Base-by-base conservation (phyloP, 805 yeast genomes). In the Teunomyces panamensis region DNA sequence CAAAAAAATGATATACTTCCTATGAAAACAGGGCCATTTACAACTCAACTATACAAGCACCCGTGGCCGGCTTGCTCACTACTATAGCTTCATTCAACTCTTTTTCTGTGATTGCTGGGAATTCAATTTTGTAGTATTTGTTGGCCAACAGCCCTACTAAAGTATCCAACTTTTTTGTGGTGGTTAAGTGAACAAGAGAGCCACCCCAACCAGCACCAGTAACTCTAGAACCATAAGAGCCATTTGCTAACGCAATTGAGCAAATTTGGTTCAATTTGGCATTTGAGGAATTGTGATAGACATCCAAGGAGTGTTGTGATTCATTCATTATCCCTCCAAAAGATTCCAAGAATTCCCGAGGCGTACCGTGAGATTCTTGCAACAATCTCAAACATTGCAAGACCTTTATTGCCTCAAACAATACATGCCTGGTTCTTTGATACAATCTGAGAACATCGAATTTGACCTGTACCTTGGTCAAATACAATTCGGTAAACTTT, bases 121-220 rank as follows among this genome's bases (percentile, higher is more conserved):
- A 78, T 37, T 67, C 60, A 39, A 63, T 66, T 42, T 67, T 67
- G 64, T 81, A 84, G 61, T 79, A 84, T 44, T 80, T 63, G n/a
- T 71, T 65, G 20, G 59, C 67, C 44, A 84, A 67, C 0, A 84
- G 81, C 2, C 52, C 48, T 8, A 64, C 62, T 27, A 81, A 68
- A 2, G 46, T 45, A 0, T 58, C 60, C 9, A 76, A 65, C 49
- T 69, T 73, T 49, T 72, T 71, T 4, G 68, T 65, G 3, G 77
- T 66, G 9, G 84, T 79, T 47, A 85, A 64, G 58, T 84, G 87
- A n/a, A 85, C 85, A 0, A 85, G 73, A 28, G 84, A 80, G 5
- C 90, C 90, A 30, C 90, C 90, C 76, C 83, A 85, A 3, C 91
- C 91, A 14, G 91, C 90, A 26, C 90, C 91, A 8, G 90, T 84